Evolutionary conservation across 2,329 filamentous ascomycete genomes (phyloP).

Genomic region (Capronia americana): DNA sequence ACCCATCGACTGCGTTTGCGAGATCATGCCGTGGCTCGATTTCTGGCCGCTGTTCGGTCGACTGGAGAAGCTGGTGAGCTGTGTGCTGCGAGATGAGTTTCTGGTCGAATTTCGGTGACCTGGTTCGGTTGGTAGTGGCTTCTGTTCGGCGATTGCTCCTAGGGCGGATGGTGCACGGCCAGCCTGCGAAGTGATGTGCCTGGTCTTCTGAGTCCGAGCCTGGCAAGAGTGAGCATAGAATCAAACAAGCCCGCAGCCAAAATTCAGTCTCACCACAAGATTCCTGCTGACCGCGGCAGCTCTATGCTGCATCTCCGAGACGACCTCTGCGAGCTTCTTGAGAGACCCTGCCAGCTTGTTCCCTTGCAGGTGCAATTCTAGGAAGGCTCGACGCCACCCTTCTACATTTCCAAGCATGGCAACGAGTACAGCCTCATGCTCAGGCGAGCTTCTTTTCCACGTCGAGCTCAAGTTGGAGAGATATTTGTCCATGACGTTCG

Average conservation of each 20-base stretch:
- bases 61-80: constrained; percentile 24
- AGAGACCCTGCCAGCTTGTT: constrained; percentile 73
- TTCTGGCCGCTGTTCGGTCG: constrained; percentile 29
- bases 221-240: constrained; percentile 23
- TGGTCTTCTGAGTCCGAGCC: constrained; percentile 26
- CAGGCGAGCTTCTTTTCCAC: constrained; percentile 62
- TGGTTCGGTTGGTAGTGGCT: constrained; percentile 32
- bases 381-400: constrained; percentile 83
- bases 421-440: constrained; percentile 75
- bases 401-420: constrained; percentile 94
- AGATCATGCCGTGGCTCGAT: constrained; percentile 26
- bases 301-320: constrained; percentile 83
- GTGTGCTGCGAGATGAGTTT: constrained; percentile 34
- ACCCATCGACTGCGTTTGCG: constrained; percentile 20
- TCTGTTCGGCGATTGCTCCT: constrained; percentile 22
- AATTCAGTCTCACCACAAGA: constrained; percentile 24
- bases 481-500: constrained; percentile 77
- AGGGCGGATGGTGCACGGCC: constrained; percentile 20
- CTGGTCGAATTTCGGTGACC: constrained; percentile 22
- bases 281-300: constrained; percentile 79
- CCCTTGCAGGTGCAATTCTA: constrained; percentile 75
- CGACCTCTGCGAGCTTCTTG: constrained; percentile 74
- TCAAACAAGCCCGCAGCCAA: neutral
- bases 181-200: constrained; percentile 26
- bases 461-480: constrained; percentile 69